Evolutionary conservation across 352 stramenopile genomes (phyloP).

Genomic region (Pythium folliculosum): DNA sequence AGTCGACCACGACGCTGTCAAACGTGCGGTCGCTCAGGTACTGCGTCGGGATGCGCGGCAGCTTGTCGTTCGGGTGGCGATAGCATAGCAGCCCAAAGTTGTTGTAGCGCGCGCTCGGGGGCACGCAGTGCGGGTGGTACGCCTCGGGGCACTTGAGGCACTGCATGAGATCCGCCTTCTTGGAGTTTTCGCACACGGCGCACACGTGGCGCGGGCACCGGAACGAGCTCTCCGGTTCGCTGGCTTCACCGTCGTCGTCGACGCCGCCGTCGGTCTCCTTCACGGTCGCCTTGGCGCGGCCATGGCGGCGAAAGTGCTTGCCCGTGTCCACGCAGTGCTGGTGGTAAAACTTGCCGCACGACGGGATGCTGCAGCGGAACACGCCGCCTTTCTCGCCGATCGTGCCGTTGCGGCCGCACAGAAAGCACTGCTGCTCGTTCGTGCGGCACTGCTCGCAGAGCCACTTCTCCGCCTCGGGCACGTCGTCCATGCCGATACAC

Average conservation of each 20-base stretch:
- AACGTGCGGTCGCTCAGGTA: conserved; percentile 65
- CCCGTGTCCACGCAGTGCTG: conserved; percentile 69
- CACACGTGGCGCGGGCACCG: conserved; percentile 90
- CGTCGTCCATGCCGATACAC: conserved; percentile 82
- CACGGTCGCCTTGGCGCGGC: conserved; percentile 28
- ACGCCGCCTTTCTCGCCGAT: conserved; percentile 88
- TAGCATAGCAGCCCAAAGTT: conserved; percentile 91
- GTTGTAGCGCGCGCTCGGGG: conserved; percentile 90
- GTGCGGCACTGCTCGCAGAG: conserved; percentile 91
- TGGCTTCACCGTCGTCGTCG: conserved; percentile 34
- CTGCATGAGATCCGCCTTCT: conserved; percentile 82
- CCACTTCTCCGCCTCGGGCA: conserved; percentile 80
- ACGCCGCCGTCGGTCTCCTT: conserved; percentile 13
- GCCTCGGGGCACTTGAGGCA: conserved; percentile 92
- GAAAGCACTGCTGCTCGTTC: conserved; percentile 88
- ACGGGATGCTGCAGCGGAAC: conserved; percentile 61
- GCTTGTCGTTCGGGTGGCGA: conserved; percentile 75
- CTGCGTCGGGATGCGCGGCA: conserved; percentile 77
- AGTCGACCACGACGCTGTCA: conserved; percentile 78
- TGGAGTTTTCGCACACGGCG: conserved; percentile 76
- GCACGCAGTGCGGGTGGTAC: conserved; percentile 93
- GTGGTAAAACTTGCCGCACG: conserved; percentile 88
- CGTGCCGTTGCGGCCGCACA: conserved; percentile 85
- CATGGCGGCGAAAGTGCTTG: conserved; percentile 56
- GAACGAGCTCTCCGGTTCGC: conserved; percentile 58